Conservation (phyloP, 192 early-diverging fungal genomes). For the Coemansia sp. region DNA sequence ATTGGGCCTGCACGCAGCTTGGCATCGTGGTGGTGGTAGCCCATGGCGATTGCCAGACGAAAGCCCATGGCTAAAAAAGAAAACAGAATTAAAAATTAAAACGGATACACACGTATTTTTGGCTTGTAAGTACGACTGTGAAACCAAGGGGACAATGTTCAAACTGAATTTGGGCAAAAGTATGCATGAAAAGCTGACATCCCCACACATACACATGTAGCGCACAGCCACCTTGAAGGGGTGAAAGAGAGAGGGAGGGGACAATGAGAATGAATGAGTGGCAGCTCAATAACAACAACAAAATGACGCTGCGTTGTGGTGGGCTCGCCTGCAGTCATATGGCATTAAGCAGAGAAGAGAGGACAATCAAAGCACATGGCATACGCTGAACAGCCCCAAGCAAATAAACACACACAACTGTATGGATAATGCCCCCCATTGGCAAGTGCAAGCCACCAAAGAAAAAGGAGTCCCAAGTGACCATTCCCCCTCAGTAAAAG, state of each 20-base stretch:
- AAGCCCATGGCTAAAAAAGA: slow-evolving; percentile 53
- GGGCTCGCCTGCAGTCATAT: slow-evolving; percentile 5
- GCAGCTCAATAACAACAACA: slow-evolving; percentile 9
- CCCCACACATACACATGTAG: not conserved
- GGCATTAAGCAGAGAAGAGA: not conserved
- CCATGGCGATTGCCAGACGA: slow-evolving; percentile 55
- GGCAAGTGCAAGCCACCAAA: slow-evolving; percentile 27
- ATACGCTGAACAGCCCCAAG: not conserved
- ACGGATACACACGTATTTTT: not conserved
- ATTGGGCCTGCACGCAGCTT: slow-evolving; percentile 44
- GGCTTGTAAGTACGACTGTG: not conserved
- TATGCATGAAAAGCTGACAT: not conserved
- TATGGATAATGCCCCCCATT: slow-evolving; percentile 2
- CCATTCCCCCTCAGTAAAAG: not conserved
- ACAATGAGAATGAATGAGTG: slow-evolving; percentile 4
- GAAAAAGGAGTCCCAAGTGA: not conserved
- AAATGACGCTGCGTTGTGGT: not conserved
- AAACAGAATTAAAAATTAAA: not conserved
- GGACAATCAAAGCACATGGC: slow-evolving; percentile 11
- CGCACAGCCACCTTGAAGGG: not conserved
- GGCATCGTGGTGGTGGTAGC: slow-evolving; percentile 52
- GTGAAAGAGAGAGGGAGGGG: not conserved
- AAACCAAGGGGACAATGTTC: not conserved
- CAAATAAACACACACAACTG: not conserved
- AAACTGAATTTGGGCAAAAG: slow-evolving; percentile 1